A percentile compares a stretch with the other conserved stretches of the same genome.
phyloP scores from a whole-genome alignment of 805 yeast species.

The Ascoidea tarda region DNA sequence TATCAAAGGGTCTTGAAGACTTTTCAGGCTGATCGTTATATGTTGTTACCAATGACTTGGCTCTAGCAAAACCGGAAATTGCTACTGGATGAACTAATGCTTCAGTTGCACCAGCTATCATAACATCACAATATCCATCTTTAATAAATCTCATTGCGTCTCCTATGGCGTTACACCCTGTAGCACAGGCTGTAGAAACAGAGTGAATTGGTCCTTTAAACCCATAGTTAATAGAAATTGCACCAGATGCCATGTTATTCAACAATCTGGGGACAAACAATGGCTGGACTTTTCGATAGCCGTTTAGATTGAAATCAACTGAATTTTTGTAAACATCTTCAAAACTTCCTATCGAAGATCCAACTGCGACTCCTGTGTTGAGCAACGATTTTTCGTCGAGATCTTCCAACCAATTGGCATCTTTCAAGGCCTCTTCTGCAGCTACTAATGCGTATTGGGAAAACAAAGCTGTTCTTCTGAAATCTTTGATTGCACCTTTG shows the following conservation, averaged over 20 bases:
- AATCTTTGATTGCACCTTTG: conserved; percentile 21
- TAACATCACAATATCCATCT: conserved; percentile 70
- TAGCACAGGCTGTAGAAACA: conserved; percentile 92
- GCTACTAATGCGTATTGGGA: conserved; percentile 73
- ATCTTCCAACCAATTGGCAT: conserved; percentile 37
- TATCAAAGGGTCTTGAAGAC: conserved; percentile 85
- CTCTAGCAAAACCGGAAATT: conserved; percentile 82
- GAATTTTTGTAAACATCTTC: conserved; percentile 58
- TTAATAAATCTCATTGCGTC: conserved; percentile 77
- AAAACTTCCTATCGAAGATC: conserved; percentile 86
- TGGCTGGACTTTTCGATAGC: conserved; percentile 69
- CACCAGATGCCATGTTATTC: conserved; percentile 91
- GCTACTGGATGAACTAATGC: conserved; percentile 77
- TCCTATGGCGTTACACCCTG: conserved; percentile 88
- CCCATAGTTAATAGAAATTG: conserved; percentile 66
- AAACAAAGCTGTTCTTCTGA: conserved; percentile 52
- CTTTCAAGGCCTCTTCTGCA: conserved; percentile 60
- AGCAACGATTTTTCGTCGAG: conserved; percentile 16
- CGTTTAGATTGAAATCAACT: conserved; percentile 29
- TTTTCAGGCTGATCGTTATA: conserved; percentile 44
- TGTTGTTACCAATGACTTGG: conserved; percentile 59
- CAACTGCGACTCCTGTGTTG: conserved; percentile 66
- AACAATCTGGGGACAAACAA: conserved; percentile 72
- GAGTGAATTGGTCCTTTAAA: conserved; percentile 80
- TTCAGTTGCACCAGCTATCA: conserved; percentile 93